Evolutionary conservation across 805 yeast species (phyloP).

Genomic region (Tetrapisispora phaffii): DNA sequence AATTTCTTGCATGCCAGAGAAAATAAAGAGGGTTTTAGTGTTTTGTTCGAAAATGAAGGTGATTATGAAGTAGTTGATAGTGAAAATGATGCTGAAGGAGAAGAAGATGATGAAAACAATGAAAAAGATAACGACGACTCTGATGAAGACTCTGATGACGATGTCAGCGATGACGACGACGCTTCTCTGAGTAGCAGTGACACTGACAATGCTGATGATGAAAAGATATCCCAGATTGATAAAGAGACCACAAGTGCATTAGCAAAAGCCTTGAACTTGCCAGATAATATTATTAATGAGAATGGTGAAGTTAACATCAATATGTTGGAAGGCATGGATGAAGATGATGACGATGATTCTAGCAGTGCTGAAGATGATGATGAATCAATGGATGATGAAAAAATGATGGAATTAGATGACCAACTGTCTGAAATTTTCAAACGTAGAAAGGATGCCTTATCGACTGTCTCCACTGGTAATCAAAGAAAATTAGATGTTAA

Average conservation of each 20-base stretch:
- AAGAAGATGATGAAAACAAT: constrained; percentile 19
- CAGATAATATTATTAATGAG: constrained; percentile 36
- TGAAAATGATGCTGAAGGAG: constrained; percentile 30
- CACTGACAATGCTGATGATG: constrained; percentile 29
- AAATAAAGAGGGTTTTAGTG: constrained; percentile 69
- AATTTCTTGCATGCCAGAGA: constrained; percentile 60
- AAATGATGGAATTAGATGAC: constrained; percentile 88
- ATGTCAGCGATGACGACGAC: constrained; percentile 16
- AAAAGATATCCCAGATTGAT: constrained; percentile 40
- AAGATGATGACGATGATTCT: constrained; percentile 35
- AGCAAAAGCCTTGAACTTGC: constrained; percentile 63
- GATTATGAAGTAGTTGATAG: constrained; percentile 41
- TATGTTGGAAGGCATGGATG: constrained; percentile 37
- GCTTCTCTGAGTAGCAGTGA: constrained; percentile 6
- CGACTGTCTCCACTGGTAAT: constrained; percentile 47
- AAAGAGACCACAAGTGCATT: constrained; percentile 50
- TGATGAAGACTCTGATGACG: constrained; percentile 19
- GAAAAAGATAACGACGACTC: constrained; percentile 25
- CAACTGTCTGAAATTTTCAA: constrained; percentile 76
- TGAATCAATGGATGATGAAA: constrained; percentile 90
- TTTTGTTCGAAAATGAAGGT: constrained; percentile 58
- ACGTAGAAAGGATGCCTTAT: constrained; percentile 63
- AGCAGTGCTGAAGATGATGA: constrained; percentile 53
- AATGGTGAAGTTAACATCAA: constrained; percentile 38
- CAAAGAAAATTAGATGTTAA: constrained; percentile 62